phyloP scores from a whole-genome alignment of 768 basidiomycete species.

The Hericium rajendrae region DNA sequence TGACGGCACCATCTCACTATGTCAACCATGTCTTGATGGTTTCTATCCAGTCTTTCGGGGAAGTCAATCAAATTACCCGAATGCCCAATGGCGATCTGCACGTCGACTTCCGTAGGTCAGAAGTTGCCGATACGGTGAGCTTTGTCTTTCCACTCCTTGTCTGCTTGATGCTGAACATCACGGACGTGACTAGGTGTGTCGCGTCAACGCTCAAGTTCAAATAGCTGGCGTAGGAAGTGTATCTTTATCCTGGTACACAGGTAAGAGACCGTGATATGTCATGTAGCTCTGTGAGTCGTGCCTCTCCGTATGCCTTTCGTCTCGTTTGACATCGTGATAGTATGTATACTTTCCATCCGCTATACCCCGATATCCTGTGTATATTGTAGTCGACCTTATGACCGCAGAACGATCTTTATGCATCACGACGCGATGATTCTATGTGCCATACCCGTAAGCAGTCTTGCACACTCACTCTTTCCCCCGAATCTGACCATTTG shows the following conservation, averaged over 20 bases:
- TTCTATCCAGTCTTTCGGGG: slow-evolving; percentile 41
- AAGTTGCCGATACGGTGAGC: slow-evolving; percentile 74
- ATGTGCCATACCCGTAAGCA: neutral
- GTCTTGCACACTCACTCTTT: no score
- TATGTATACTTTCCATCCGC: neutral
- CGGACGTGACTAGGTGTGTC: slow-evolving; percentile 56
- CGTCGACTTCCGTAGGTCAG: slow-evolving; percentile 61
- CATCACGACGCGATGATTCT: neutral
- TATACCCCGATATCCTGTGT: neutral
- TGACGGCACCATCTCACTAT: neutral
- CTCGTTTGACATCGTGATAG: neutral
- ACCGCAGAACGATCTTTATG: neutral
- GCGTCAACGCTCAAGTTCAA: slow-evolving; percentile 63
- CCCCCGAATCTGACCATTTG: no score
- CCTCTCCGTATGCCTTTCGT: no score
- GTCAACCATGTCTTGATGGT: slow-evolving; percentile 6
- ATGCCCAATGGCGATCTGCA: slow-evolving; percentile 75
- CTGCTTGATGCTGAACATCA: neutral
- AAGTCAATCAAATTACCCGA: slow-evolving; percentile 60
- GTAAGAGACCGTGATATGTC: slow-evolving; percentile 30
- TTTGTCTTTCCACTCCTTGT: neutral
- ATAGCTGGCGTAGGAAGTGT: slow-evolving; percentile 74
- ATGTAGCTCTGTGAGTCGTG: neutral
- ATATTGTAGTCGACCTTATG: neutral
- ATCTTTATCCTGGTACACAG: slow-evolving; percentile 63